Evolutionary conservation across 176 grass and related monocot species (phyloP), one percentile per base, ranked within the genome.

Genomic region (Musa acuminata): DNA sequence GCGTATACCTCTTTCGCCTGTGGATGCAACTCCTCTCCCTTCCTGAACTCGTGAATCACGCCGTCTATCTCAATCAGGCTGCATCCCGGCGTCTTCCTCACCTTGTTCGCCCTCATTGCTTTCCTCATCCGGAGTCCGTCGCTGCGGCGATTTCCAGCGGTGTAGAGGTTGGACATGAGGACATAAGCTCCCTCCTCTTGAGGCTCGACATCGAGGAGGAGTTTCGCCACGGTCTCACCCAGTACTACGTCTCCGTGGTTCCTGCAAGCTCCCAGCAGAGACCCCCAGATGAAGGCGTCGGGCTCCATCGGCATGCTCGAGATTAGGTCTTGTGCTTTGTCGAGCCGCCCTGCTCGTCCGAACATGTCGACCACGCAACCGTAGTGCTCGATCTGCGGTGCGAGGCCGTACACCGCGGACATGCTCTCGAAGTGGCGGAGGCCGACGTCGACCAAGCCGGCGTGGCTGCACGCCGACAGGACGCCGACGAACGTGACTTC

Each of bases 331-430:
- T 87, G 79, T 0, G 87, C 89, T 25, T 82, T 72, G 48, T 90
- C 78, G 11, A 90, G 74, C 74, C 78, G 50, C 49, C 84, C 89
- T 14, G 83, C 87, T 14, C 89, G 84, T 20, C 82, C 83, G 1
- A 96, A 75, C 92, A 96, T 87, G 80, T 92, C 87, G 21, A 96
- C 78, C 53, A 89, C 82, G 48, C 92, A 96, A 1, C 92, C 89
- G 25, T 96, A 96, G 79, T 96, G 92, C 79, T 82, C 87, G n/a
- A 92, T 8, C 54, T 80, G 69, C 0, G 89, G 84, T 1, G 12
- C 4, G 13, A 88, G 65, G 65, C 77, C 70, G 72, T 91, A 78
- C 6, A 1, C 0, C 5, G 23, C 69, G 8, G 0, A 11, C 84
- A 89, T 89, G 80, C 55, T 73, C 10, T 60, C 1, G 1, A 92